phyloP scores from a whole-genome alignment of 768 basidiomycete genomes.

The Lactarius vividus region DNA sequence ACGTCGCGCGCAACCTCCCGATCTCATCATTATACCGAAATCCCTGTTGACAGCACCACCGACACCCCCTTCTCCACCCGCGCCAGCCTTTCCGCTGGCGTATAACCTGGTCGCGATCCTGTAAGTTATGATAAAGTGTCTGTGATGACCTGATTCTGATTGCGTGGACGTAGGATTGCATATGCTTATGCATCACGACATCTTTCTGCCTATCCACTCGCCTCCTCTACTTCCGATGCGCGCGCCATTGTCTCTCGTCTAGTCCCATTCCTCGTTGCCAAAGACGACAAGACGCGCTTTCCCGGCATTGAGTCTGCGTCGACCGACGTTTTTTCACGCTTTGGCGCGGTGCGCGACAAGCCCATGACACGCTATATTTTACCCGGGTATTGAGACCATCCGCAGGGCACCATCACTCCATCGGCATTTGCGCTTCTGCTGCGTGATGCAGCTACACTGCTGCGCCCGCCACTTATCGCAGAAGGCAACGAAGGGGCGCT shows the following conservation, averaged over 20 bases:
- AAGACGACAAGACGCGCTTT: slow-evolving; percentile 54
- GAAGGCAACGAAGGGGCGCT: slow-evolving; percentile 23
- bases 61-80: slow-evolving; percentile 30
- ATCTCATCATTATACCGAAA: slow-evolving; percentile 44
- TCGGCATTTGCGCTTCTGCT: slow-evolving; percentile 52
- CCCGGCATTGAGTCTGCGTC: slow-evolving; percentile 49
- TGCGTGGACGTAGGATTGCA: slow-evolving; percentile 47
- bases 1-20: slow-evolving; percentile 41
- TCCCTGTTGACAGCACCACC: slow-evolving; percentile 41
- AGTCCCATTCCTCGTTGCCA: slow-evolving; percentile 64
- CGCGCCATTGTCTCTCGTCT: slow-evolving; percentile 50
- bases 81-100: slow-evolving; percentile 39
- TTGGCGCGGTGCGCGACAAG: slow-evolving; percentile 46
- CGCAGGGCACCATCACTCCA: slow-evolving; percentile 35
- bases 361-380: background rate
- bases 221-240: slow-evolving; percentile 40
- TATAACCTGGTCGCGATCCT: slow-evolving; percentile 69
- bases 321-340: slow-evolving; percentile 66
- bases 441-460: slow-evolving; percentile 49
- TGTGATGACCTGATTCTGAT: background rate
- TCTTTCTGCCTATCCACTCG: slow-evolving; percentile 58
- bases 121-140: slow-evolving; percentile 42
- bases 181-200: slow-evolving; percentile 68
- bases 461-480: slow-evolving; percentile 46
- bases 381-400: background rate